phyloP scores from a whole-genome alignment of 169 alveolate species.

The Plasmodium adleri region DNA sequence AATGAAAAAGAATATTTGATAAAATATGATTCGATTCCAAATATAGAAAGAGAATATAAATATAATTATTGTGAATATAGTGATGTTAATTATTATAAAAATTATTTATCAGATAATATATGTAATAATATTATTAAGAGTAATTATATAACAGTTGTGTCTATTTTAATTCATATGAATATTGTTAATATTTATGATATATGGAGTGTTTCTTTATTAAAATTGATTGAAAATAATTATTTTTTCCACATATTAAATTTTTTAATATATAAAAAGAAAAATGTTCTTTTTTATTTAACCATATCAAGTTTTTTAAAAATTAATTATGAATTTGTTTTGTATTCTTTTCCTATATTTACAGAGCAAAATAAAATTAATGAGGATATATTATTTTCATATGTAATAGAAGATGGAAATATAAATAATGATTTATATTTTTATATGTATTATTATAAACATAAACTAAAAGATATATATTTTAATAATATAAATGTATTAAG shows the following conservation, averaged over 20 bases:
- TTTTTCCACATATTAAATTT: conserved; percentile 44
- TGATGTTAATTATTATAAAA: conserved; percentile 17
- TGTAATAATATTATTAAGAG: conserved; percentile 1
- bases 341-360: neutral
- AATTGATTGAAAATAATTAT: conserved; percentile 15
- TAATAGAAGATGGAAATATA: neutral
- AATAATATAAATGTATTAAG: conserved; percentile 7
- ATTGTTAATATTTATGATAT: conserved; percentile 27
- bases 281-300: conserved; percentile 32
- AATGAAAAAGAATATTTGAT: conserved; percentile 18
- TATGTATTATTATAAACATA: neutral
- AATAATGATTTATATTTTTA: neutral
- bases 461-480: conserved; percentile 12
- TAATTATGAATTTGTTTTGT: conserved; percentile 12
- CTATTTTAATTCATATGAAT: conserved; percentile 39
- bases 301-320: conserved; percentile 39
- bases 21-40: conserved; percentile 24
- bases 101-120: conserved; percentile 7
- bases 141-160: conserved; percentile 7
- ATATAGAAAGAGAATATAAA: neutral
- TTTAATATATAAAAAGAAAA: conserved; percentile 15
- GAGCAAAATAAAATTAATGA: neutral
- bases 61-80: conserved; percentile 35
- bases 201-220: conserved; percentile 29
- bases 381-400: no score